These are phyloP conservation scores for Cucumis cinereus DNA, from an alignment of 306 rosid species.

Conservation along the genomic window DNA sequence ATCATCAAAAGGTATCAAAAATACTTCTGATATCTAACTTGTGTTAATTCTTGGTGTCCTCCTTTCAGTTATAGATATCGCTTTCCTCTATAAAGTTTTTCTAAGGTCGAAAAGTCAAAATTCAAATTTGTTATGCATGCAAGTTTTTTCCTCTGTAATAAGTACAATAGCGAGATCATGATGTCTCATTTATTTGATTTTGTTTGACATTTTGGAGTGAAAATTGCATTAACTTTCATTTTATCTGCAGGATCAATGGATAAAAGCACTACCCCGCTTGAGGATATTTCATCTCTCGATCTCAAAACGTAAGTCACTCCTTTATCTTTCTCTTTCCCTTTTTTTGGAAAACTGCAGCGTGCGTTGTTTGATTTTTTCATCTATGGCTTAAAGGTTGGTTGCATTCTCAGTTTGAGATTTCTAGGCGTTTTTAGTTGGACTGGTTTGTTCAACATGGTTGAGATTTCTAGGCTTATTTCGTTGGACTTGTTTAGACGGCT, in stretches of 20 bases:
- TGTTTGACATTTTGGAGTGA: not conserved
- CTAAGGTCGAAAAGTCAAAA: not conserved
- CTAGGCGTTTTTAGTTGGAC: not conserved
- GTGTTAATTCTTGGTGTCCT: not conserved
- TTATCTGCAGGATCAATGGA: conserved; percentile 53
- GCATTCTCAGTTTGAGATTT: not conserved
- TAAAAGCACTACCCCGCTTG: conserved; percentile 48
- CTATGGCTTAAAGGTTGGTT: not conserved
- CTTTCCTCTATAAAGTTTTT: not conserved
- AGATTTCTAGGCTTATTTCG: not conserved
- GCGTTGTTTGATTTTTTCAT: conserved; percentile 1
- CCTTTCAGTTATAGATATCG: not conserved
- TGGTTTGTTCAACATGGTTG: not conserved
- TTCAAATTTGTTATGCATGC: not conserved
- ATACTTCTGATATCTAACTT: not conserved
- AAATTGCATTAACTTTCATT: not conserved
- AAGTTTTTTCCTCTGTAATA: not conserved
- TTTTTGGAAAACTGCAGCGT: conserved; percentile 10
- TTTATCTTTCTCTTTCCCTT: not conserved
- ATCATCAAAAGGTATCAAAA: conserved; percentile 69
- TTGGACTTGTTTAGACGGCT: not conserved
- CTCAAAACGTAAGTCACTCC: conserved; percentile 68
- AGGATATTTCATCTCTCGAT: conserved; percentile 73
- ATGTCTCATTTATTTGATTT: not conserved
- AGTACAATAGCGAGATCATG: not conserved